Evolutionary conservation across 2,329 filamentous ascomycete species (phyloP), one percentile per base, ranked within the genome.

Genomic region (Tolypocladium tundrense): DNA sequence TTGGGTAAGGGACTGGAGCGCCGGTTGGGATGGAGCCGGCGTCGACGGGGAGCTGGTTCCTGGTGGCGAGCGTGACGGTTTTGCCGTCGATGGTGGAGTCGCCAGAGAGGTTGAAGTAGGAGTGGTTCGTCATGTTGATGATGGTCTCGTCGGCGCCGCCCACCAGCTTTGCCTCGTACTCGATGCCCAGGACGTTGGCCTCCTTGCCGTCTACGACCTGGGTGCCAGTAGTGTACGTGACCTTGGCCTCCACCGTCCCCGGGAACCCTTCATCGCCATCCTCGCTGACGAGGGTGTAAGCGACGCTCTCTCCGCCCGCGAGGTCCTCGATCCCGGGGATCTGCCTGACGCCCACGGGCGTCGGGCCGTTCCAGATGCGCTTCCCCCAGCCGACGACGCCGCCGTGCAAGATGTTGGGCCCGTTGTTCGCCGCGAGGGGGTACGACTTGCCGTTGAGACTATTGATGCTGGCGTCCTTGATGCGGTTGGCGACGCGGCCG

Each of bases 111-210:
- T 88, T 87, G 73, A 88, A 88, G 76, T 88, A 88, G 43, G 90
- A 95, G 77, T 99, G 93, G 76, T 97, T 99, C 54, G 94, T 97
- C 75, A 97, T 82, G 74, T 92, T 95, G 70, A 97, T 83, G 48
- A 86, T 86, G 0, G 93, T 97, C 79, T 97, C 93, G n/a, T 92
- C 86, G 14, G 86, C 87, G 54, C 88, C 87, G 3, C 82, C 87
- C 3, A 91, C 80, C 53, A 97, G 79, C 72, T 90, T 85, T 24
- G 88, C 91, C 77, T 96, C 89, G 70, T 95, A 97, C 72, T 97
- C 94, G 54, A 95, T 89, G 58, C 86, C 86, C 58, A 97, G 74
- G 24, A 94, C 83, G 1, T 83, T 85, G 62, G 87, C 86, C 61
- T 87, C 80, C 60, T 81, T 83, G 21, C 83, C 84, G 6, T 80